Evolutionary conservation across 768 basidiomycete species (phyloP).

Genomic region (Mycena capillaripes): DNA sequence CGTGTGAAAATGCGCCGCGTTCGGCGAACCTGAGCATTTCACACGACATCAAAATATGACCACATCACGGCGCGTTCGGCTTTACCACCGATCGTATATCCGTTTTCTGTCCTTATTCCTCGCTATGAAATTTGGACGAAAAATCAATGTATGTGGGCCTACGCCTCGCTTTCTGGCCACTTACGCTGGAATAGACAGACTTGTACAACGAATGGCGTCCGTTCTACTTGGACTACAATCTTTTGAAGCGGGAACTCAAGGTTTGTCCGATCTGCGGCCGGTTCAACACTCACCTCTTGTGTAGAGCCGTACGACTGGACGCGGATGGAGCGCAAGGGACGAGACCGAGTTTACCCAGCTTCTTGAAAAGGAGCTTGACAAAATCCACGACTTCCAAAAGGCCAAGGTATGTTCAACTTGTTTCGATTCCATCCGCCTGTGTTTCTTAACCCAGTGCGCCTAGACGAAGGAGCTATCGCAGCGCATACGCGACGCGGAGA

Average conservation of each 20-base stretch:
- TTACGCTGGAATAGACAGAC: constrained; percentile 65
- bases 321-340: constrained; percentile 81
- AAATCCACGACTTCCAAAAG: constrained; percentile 95
- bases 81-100: too few species aligned
- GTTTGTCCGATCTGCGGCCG: constrained; percentile 39
- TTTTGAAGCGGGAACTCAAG: constrained; percentile 92
- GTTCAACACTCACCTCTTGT: neutral
- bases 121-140: constrained; percentile 38
- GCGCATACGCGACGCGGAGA: constrained; percentile 88
- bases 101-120: too few species aligned
- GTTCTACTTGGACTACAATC: constrained; percentile 92
- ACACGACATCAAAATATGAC: too few species aligned
- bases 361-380: constrained; percentile 91
- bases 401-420: constrained; percentile 69
- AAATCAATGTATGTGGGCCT: constrained; percentile 31
- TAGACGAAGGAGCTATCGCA: constrained; percentile 86
- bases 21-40: too few species aligned
- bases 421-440: constrained; percentile 1
- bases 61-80: too few species aligned
- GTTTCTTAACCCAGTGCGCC: neutral
- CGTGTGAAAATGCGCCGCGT: too few species aligned
- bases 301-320: constrained; percentile 65
- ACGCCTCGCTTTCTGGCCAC: constrained; percentile 4
- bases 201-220: constrained; percentile 93
- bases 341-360: constrained; percentile 85